Evolutionary conservation across 768 basidiomycete species (phyloP), one percentile per base, ranked within the genome.

Genomic region (Xanthoconium stramineum): DNA sequence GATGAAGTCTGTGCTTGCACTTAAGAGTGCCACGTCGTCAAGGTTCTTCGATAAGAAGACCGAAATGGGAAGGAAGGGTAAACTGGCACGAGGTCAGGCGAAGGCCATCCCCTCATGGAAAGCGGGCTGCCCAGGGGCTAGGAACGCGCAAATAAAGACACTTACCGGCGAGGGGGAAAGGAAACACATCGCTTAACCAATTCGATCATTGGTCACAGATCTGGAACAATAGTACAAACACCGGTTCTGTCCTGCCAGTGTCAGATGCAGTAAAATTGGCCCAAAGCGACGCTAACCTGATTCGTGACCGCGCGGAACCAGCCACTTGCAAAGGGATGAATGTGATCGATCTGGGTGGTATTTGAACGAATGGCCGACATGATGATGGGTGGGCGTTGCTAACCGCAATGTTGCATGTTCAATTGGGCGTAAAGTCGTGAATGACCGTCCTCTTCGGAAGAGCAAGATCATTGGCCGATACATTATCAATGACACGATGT

Each of bases 71-170:
- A 58, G 35, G 51, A 59, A 58, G 60, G 61, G 58, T 64, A 70
- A 60, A 53, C 58, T 59, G 57, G 58, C 69, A 70, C 69, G 70
- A 72, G 70, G 66, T 59, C 58, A 32, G 54, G 59, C 47, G 52
- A 61, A 66, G 59, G 56, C 49, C 51, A 61, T 60, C 60, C 61
- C 70, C 66, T 66, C 64, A 61, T 64, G 69, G 66, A 60, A 56
- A 50, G 50, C 55, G 40, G 56, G 49, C 48, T 50, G 58, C 49
- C 59, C 59, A 59, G 52, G 52, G 35, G 30, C 42, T 37, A 66
- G 64, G 67, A 54, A 69, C 66, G 15, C 57, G 43, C 52, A 43
- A 53, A 24, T 19, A 7, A 45, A 6, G 53, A 53, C 62, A 55
- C 59, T 20, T 58, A 57, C 45, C 62, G 52, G 56, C 56, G 28